Conservation (phyloP, 2,329 filamentous ascomycete genomes). For the Stagonosporopsis vannaccii region DNA sequence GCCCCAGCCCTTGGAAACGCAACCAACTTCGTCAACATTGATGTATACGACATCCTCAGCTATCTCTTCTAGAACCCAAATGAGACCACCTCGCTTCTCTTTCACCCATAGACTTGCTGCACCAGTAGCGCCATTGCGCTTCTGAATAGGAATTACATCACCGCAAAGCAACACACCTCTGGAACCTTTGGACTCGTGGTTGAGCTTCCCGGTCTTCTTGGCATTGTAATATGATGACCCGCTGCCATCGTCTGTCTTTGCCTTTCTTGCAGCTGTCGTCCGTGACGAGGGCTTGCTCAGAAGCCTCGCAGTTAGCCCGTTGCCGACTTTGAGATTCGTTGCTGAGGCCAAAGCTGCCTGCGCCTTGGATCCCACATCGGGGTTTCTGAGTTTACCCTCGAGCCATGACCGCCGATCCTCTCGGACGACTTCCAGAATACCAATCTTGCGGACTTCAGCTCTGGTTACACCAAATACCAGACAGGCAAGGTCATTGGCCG, state of each 20-base stretch:
- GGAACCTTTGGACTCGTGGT: conserved; percentile 78
- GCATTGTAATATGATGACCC: conserved; percentile 56
- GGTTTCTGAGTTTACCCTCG: conserved; percentile 78
- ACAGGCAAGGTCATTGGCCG: conserved; percentile 95
- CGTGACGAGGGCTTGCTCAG: conserved; percentile 80
- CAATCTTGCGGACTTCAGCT: conserved; percentile 90
- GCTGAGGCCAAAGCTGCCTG: conserved; percentile 45
- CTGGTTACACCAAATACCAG: conserved; percentile 99
- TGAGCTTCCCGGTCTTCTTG: conserved; percentile 61
- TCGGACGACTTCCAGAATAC: conserved; percentile 93
- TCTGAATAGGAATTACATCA: conserved; percentile 97
- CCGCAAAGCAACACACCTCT: conserved; percentile 91
- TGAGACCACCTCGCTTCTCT: conserved; percentile 90
- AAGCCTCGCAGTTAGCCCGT: conserved; percentile 85
- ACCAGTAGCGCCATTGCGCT: conserved; percentile 88
- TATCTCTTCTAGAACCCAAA: conserved; percentile 98
- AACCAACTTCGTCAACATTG: conserved; percentile 77
- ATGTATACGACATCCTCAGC: conserved; percentile 89
- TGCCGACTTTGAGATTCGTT: conserved; percentile 69
- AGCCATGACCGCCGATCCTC: conserved; percentile 89
- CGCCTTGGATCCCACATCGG: conserved; percentile 58
- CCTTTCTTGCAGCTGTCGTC: conserved; percentile 62
- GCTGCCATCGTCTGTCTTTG: conserved; percentile 70
- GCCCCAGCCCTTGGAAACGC: conserved; percentile 74
- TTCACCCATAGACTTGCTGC: conserved; percentile 98